phyloP scores from a whole-genome alignment of 371 early-diverging fungal genomes.

The Chytridium lagenaria region DNA sequence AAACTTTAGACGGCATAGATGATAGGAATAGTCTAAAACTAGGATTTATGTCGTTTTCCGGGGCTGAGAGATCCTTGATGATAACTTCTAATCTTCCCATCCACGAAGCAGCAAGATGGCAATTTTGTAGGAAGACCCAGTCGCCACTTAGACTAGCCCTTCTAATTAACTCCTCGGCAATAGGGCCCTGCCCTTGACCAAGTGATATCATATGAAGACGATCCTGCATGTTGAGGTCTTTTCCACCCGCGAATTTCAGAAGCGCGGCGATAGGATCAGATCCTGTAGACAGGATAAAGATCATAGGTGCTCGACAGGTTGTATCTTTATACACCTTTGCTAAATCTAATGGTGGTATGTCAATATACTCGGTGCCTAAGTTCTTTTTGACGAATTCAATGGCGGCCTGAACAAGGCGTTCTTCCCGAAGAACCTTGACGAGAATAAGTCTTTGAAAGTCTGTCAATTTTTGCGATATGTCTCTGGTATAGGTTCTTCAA shows the following conservation, averaged over 20 bases:
- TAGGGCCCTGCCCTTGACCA: slow-evolving; percentile 67
- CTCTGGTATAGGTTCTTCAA: slow-evolving; percentile 52
- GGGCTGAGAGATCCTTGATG: slow-evolving; percentile 53
- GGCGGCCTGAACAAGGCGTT: slow-evolving; percentile 55
- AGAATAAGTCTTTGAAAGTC: slow-evolving; percentile 57
- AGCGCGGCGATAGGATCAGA: slow-evolving; percentile 59
- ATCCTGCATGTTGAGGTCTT: slow-evolving; percentile 59
- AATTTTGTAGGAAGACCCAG: slow-evolving; percentile 66
- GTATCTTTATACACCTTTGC: slow-evolving; percentile 60
- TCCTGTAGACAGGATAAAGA: slow-evolving; percentile 64
- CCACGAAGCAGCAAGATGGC: slow-evolving; percentile 66
- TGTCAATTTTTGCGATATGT: slow-evolving; percentile 37
- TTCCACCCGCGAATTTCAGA: slow-evolving; percentile 58
- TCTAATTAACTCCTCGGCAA: slow-evolving; percentile 61
- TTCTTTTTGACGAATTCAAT: slow-evolving; percentile 57
- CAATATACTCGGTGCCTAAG: slow-evolving; percentile 58
- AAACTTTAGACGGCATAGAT: slow-evolving; percentile 66
- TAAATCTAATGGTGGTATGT: slow-evolving; percentile 62
- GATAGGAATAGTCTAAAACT: slow-evolving; percentile 61
- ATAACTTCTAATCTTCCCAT: slow-evolving; percentile 57
- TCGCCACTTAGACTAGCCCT: slow-evolving; percentile 52
- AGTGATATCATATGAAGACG: slow-evolving; percentile 62
- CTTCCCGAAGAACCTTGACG: slow-evolving; percentile 63
- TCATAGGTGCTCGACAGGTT: slow-evolving; percentile 49
- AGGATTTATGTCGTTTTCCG: slow-evolving; percentile 45